A percentile compares a stretch with the other conserved stretches of the same genome.
Conservation (phyloP, 2,329 filamentous ascomycete species). For the Nothophaeocryptopus gaeumannii region DNA sequence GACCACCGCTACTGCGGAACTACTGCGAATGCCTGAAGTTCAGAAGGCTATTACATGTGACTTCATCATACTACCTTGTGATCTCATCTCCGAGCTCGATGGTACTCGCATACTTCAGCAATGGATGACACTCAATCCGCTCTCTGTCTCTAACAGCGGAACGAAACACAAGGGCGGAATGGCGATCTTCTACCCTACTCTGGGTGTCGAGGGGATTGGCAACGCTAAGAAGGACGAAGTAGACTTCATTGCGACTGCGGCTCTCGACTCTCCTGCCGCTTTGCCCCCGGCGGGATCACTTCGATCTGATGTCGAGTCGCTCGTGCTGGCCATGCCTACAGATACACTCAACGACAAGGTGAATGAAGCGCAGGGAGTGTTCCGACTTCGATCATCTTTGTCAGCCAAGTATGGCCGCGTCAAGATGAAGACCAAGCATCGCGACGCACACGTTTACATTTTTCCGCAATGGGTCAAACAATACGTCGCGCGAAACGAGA, state of each 20-base stretch:
- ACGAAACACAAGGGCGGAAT: conserved; percentile 71
- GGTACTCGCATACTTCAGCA: conserved; percentile 80
- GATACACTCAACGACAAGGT: conserved; percentile 82
- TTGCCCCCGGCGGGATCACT: conserved; percentile 63
- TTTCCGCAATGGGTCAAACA: conserved; percentile 90
- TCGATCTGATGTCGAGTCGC: conserved; percentile 65
- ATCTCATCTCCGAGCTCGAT: conserved; percentile 84
- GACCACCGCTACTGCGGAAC: conserved; percentile 84
- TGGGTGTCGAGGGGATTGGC: conserved; percentile 60
- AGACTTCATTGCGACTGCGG: conserved; percentile 80
- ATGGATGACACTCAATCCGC: conserved; percentile 74
- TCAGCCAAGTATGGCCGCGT: conserved; percentile 67
- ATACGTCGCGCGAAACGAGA: conserved; percentile 74
- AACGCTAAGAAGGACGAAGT: conserved; percentile 82
- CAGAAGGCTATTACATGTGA: conserved; percentile 75
- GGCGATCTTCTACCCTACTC: conserved; percentile 88
- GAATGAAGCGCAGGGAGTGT: conserved; percentile 68
- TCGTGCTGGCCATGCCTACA: conserved; percentile 84
- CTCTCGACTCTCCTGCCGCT: conserved; percentile 58
- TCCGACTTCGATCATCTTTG: conserved; percentile 72
- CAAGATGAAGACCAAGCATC: conserved; percentile 76
- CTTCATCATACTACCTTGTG: conserved; percentile 88
- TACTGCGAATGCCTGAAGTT: conserved; percentile 80
- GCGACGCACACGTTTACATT: conserved; percentile 92
- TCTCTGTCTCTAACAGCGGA: conserved; percentile 53